Evolutionary conservation across 176 grass and related monocot species (phyloP).

Genomic region (Oryza australiensis): DNA sequence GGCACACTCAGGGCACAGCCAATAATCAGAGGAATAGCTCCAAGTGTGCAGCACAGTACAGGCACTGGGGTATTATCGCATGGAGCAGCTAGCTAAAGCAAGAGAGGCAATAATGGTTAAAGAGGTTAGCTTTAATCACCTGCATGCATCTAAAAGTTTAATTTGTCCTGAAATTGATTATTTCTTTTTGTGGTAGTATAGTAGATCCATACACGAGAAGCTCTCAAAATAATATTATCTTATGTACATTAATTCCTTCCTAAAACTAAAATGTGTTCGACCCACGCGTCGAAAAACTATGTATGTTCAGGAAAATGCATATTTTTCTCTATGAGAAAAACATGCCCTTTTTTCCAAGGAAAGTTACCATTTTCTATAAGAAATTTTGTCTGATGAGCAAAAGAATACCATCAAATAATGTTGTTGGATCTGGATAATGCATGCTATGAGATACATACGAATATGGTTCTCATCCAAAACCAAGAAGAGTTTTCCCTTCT

Average conservation of each 20-base stretch:
- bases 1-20: background rate
- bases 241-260: slow-evolving; percentile 14
- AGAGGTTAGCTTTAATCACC: slow-evolving; percentile 33
- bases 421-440: slow-evolving; percentile 25
- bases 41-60: slow-evolving; percentile 4
- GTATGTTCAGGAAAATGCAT: background rate
- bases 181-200: slow-evolving; percentile 5
- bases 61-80: slow-evolving; percentile 42
- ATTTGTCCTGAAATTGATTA: slow-evolving; percentile 30
- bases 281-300: background rate
- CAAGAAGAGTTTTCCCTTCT: background rate
- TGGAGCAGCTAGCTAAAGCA: slow-evolving; percentile 35
- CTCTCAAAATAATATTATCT: background rate
- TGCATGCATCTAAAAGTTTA: slow-evolving; percentile 35
- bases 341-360: background rate
- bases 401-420: slow-evolving; percentile 1
- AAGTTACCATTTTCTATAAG: background rate
- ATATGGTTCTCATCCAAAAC: background rate
- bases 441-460: background rate
- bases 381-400: background rate
- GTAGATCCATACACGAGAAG: background rate
- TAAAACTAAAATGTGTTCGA: slow-evolving; percentile 1
- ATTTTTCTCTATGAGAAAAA: background rate
- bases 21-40: background rate
- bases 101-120: slow-evolving; percentile 19